These are phyloP conservation scores for Yamadazyma pseudoaaseri DNA, from an alignment of 1,139 yeast species.

Conservation along the genomic window DNA sequence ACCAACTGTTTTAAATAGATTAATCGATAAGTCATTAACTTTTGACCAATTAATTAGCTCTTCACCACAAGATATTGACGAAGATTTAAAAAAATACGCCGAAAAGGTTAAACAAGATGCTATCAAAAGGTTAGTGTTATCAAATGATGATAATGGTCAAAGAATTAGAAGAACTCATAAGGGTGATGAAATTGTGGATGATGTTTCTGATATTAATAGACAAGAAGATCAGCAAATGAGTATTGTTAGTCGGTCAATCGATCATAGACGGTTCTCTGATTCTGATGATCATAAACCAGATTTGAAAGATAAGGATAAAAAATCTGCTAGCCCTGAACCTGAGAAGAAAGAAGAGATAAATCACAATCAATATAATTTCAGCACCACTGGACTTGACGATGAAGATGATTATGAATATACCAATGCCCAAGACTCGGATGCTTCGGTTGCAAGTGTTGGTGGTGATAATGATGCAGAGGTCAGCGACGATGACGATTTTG, in stretches of 20 bases:
- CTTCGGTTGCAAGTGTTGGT: constrained; percentile 11
- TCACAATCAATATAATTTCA: constrained; percentile 4
- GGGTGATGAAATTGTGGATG: constrained; percentile 80
- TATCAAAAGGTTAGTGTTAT: constrained; percentile 61
- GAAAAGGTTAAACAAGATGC: constrained; percentile 71
- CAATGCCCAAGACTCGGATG: constrained; percentile 19
- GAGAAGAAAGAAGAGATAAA: background rate
- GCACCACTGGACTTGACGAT: constrained; percentile 13
- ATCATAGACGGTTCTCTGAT: constrained; percentile 36
- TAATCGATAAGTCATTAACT: constrained; percentile 25
- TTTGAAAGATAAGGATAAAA: background rate
- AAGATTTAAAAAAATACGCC: constrained; percentile 68
- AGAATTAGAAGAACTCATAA: constrained; percentile 77
- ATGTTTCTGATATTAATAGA: constrained; percentile 26
- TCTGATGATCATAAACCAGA: constrained; percentile 8
- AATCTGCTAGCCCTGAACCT: background rate
- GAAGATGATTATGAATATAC: constrained; percentile 18
- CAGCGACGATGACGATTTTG: constrained; percentile 23
- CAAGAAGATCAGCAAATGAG: constrained; percentile 28
- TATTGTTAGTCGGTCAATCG: constrained; percentile 42
- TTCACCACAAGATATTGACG: constrained; percentile 50
- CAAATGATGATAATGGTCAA: constrained; percentile 46
- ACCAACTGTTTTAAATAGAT: constrained; percentile 24
- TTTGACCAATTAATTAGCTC: constrained; percentile 28
- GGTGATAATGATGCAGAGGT: background rate